Conservation (phyloP, 169 alveolate genomes). For the Cryptosporidium sp. region DNA sequence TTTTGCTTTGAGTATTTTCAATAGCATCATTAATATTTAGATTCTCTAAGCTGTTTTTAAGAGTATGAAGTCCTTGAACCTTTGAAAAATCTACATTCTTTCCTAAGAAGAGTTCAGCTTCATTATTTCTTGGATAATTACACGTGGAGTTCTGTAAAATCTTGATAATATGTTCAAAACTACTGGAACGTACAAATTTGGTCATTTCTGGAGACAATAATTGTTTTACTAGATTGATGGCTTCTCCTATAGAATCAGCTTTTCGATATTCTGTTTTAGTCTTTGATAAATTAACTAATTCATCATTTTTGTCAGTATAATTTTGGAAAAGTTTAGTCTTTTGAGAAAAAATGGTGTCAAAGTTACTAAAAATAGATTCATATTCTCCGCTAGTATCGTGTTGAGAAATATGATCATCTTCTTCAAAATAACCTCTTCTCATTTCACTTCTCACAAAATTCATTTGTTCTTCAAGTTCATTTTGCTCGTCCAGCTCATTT, state of each 20-base stretch:
- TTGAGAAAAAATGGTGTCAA: slow-evolving; percentile 31
- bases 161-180: slow-evolving; percentile 12
- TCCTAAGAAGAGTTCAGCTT: slow-evolving; percentile 5
- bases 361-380: slow-evolving; percentile 34
- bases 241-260: neutral
- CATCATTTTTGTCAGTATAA: neutral
- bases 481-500: neutral
- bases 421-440: slow-evolving; percentile 59
- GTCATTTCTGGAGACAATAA: slow-evolving; percentile 54
- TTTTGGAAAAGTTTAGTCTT: neutral
- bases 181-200: slow-evolving; percentile 32
- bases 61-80: neutral
- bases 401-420: slow-evolving; percentile 5
- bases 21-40: neutral
- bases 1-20: neutral
- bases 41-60: neutral
- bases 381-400: slow-evolving; percentile 16
- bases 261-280: neutral
- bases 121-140: slow-evolving; percentile 19
- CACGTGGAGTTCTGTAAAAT: slow-evolving; percentile 56
- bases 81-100: neutral
- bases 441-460: slow-evolving; percentile 17
- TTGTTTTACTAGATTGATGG: slow-evolving; percentile 30
- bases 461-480: neutral
- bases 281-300: neutral